These are phyloP conservation scores for Fonsecaea pedrosoi DNA, from an alignment of 2,329 filamentous ascomycete genomes.

Conservation along the genomic window DNA sequence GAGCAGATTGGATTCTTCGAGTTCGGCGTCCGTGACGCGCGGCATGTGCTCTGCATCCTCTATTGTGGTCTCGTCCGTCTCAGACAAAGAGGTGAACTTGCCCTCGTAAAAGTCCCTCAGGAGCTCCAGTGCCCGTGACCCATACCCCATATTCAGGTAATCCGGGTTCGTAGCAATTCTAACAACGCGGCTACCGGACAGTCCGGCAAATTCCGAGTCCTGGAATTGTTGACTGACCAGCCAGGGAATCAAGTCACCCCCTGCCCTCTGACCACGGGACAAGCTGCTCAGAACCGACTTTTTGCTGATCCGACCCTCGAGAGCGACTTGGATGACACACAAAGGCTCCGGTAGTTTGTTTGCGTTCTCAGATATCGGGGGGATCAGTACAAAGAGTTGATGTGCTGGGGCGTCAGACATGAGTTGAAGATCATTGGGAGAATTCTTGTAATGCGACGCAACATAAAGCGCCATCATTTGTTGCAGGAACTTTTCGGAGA, in stretches of 20 bases:
- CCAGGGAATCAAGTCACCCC: constrained; percentile 96
- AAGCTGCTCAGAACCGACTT: constrained; percentile 90
- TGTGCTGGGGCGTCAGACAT: constrained; percentile 98
- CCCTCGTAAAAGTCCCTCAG: constrained; percentile 93
- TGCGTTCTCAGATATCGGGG: constrained; percentile 78
- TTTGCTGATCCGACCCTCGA: constrained; percentile 93
- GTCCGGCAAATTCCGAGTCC: constrained; percentile 90
- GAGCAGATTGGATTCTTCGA: constrained; percentile 76
- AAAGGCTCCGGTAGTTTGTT: constrained; percentile 87
- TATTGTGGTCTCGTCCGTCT: constrained; percentile 59
- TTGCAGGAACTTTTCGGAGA: constrained; percentile 95
- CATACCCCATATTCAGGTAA: constrained; percentile 91
- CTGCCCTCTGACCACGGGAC: constrained; percentile 84
- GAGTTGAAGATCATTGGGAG: constrained; percentile 95
- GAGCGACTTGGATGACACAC: constrained; percentile 89
- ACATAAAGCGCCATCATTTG: constrained; percentile 99
- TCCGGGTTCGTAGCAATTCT: constrained; percentile 97
- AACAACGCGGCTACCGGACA: constrained; percentile 90
- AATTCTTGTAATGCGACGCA: constrained; percentile 97
- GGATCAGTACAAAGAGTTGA: constrained; percentile 91
- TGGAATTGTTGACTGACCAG: constrained; percentile 97
- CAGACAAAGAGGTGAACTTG: constrained; percentile 83
- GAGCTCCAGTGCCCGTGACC: constrained; percentile 83
- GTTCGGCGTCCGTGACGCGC: constrained; percentile 80
- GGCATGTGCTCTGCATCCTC: constrained; percentile 66